Conservation (phyloP, 192 early-diverging fungal genomes). For the Spizellomyces punctatus region DNA sequence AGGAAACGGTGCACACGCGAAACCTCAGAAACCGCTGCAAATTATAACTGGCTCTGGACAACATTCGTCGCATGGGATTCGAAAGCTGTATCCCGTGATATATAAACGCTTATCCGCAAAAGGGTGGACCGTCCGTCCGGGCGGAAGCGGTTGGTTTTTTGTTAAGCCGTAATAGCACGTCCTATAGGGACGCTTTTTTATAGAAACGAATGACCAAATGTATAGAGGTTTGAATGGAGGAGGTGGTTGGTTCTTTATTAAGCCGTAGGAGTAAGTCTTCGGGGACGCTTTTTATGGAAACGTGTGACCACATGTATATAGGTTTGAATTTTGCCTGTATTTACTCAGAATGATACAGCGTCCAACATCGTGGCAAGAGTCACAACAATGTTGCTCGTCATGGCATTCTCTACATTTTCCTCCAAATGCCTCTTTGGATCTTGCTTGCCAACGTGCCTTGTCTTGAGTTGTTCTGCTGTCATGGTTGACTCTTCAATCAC, state of each 20-base stretch:
- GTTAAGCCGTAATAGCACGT: neutral
- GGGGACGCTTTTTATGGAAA: no score
- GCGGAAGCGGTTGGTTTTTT: slow-evolving; percentile 27
- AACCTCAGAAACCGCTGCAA: slow-evolving; percentile 10
- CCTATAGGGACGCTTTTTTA: no score
- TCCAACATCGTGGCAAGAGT: slow-evolving; percentile 91
- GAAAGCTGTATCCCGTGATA: slow-evolving; percentile 26
- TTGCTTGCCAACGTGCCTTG: slow-evolving; percentile 99
- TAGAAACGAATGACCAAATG: no score
- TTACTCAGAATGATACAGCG: slow-evolving; percentile 62
- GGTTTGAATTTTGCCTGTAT: neutral
- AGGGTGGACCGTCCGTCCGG: slow-evolving; percentile 15
- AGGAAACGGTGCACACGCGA: neutral
- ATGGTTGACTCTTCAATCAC: slow-evolving; percentile 95
- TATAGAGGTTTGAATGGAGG: neutral
- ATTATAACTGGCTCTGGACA: slow-evolving; percentile 28
- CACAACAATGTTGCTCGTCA: slow-evolving; percentile 97
- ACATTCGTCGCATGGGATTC: slow-evolving; percentile 17
- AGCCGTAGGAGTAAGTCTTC: neutral
- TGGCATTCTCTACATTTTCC: slow-evolving; percentile 85
- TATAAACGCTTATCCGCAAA: neutral
- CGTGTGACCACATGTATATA: neutral
- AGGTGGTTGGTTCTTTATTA: neutral
- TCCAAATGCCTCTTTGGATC: slow-evolving; percentile 99
- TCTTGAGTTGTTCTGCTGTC: slow-evolving; percentile 93